Conservation (phyloP, 2,329 filamentous ascomycete genomes). For the Scorias spongiosa region DNA sequence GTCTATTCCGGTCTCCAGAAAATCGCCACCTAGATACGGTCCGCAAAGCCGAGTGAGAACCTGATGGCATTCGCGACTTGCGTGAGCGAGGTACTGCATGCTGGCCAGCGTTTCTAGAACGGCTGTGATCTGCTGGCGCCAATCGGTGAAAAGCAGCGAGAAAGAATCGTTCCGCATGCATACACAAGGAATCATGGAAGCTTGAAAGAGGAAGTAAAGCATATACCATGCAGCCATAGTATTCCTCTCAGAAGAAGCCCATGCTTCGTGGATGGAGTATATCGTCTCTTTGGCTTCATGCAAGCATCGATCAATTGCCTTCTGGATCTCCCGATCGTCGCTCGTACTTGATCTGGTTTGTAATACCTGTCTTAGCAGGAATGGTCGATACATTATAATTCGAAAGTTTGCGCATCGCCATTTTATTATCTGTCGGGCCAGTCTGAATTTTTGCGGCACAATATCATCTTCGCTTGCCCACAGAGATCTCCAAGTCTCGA, state of each 20-base stretch:
- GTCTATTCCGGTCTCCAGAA: conserved; percentile 6
- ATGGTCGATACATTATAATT: conserved; percentile 34
- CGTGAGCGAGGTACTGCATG: conserved; percentile 25
- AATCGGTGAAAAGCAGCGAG: conserved; percentile 23
- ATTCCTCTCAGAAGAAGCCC: conserved; percentile 23
- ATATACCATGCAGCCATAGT: conserved; percentile 31
- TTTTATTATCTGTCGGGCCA: conserved; percentile 28
- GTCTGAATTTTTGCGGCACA: conserved; percentile 23
- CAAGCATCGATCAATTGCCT: conserved; percentile 25
- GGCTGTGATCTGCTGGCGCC: conserved; percentile 27
- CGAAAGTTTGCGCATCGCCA: conserved; percentile 32
- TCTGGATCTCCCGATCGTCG: conserved; percentile 9
- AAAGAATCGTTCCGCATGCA: conserved; percentile 30
- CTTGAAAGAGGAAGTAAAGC: conserved; percentile 36
- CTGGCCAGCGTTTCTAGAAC: conserved; percentile 24
- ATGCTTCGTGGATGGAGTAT: conserved; percentile 24
- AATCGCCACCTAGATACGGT: conserved; percentile 8
- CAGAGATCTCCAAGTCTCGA: conserved; percentile 23
- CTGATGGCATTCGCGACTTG: conserved; percentile 27
- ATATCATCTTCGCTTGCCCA: conserved; percentile 22
- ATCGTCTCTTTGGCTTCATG: conserved; percentile 28
- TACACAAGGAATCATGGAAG: conserved; percentile 33
- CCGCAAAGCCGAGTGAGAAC: conserved; percentile 29
- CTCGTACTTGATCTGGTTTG: conserved; percentile 5
- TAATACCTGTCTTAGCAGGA: conserved; percentile 27